Percentiles rank a stretch among this genome's conserved stretches.
Evolutionary conservation across 805 yeast genomes (phyloP).

Genomic region (Candida nanaspora): DNA sequence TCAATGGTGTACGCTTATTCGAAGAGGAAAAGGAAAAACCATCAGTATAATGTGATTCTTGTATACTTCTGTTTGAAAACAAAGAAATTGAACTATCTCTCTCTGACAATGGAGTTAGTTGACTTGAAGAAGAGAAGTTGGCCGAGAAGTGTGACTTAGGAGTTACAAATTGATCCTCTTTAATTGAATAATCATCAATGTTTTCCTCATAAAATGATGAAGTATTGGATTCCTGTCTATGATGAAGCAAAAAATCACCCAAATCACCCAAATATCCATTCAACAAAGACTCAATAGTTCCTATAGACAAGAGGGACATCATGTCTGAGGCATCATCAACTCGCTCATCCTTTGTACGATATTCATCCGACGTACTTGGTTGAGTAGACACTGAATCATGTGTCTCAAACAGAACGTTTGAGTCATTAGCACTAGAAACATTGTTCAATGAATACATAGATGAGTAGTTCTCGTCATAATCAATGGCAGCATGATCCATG

Average conservation of each 20-base stretch:
- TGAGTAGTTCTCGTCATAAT: too few species aligned
- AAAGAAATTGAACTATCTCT: background rate
- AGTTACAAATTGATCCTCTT: too few species aligned
- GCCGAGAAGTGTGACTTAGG: too few species aligned
- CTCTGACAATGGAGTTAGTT: background rate
- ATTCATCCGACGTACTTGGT: too few species aligned
- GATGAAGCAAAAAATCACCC: background rate
- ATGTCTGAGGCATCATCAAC: background rate
- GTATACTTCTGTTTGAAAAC: background rate
- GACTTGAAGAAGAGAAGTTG: background rate
- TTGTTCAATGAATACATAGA: too few species aligned
- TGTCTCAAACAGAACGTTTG: too few species aligned
- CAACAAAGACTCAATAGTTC: background rate
- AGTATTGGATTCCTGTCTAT: background rate
- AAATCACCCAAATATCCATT: background rate
- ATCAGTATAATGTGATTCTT: background rate
- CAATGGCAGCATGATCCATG: too few species aligned
- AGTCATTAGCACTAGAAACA: too few species aligned
- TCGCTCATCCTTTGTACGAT: too few species aligned
- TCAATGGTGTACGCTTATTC: background rate
- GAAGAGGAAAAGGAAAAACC: background rate
- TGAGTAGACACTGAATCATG: too few species aligned
- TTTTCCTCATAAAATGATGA: background rate
- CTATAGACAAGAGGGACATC: background rate
- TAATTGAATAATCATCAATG: too few species aligned